phyloP scores from a whole-genome alignment of 2,329 filamentous ascomycete species.

The Dactylonectria estremocensis region DNA sequence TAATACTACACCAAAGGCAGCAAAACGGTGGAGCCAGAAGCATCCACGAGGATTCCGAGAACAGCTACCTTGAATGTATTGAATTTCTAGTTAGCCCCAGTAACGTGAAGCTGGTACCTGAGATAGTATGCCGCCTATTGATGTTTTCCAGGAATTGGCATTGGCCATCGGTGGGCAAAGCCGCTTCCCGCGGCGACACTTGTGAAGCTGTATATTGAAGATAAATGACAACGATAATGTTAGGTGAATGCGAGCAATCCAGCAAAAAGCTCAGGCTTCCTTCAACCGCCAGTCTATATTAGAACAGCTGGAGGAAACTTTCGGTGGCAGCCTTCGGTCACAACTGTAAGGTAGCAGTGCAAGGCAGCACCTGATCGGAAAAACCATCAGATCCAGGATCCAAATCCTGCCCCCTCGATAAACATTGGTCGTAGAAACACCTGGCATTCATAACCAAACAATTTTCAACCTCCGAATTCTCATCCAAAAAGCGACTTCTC shows the following conservation, averaged over 20 bases:
- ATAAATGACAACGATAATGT: neutral
- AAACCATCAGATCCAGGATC: no score
- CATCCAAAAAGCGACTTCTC: no score
- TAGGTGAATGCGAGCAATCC: neutral
- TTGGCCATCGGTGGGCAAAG: neutral
- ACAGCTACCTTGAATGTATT: neutral
- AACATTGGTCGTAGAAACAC: no score
- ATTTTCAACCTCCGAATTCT: no score
- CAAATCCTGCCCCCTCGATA: no score
- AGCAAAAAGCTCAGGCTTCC: neutral
- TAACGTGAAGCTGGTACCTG: neutral
- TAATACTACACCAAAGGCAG: neutral
- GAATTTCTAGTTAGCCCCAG: neutral
- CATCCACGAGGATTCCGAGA: neutral
- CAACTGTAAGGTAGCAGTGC: no score
- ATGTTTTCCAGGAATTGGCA: neutral
- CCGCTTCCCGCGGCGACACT: neutral
- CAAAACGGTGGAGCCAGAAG: neutral
- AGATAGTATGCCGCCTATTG: neutral
- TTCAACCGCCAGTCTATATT: no score
- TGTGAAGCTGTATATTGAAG: neutral
- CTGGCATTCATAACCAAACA: no score
- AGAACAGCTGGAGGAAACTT: no score
- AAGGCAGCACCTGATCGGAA: no score
- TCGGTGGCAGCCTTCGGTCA: no score